phyloP scores from a whole-genome alignment of 768 basidiomycete genomes.

The Cystobasidium ongulense region DNA sequence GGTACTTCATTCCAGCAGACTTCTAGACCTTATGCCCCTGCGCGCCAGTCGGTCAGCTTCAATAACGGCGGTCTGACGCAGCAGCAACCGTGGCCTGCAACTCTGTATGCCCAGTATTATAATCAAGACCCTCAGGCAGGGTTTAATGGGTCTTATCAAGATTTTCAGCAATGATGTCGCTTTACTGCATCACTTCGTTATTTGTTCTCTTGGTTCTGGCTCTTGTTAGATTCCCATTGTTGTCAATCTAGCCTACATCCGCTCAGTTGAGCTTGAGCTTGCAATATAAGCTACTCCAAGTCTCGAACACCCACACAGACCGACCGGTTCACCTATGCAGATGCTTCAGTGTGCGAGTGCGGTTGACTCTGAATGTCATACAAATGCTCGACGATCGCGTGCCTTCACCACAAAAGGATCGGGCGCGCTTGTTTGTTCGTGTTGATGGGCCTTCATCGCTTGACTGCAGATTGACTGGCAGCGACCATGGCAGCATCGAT shows the following conservation, averaged over 20 bases:
- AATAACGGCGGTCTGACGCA: not conserved
- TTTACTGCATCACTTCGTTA: too few relatives aligned
- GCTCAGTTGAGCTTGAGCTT: too few relatives aligned
- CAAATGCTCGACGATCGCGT: too few relatives aligned
- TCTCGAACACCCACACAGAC: too few relatives aligned
- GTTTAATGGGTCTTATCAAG: not conserved
- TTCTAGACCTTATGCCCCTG: not conserved
- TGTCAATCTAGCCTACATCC: too few relatives aligned
- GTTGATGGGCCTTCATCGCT: too few relatives aligned
- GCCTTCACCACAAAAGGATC: not conserved
- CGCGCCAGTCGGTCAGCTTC: not conserved
- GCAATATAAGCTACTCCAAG: not conserved
- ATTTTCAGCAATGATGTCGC: not conserved
- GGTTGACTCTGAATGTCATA: too few relatives aligned
- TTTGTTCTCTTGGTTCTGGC: not conserved
- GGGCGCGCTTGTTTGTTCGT: not conserved
- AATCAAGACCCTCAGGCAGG: not conserved
- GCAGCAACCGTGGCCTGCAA: not conserved
- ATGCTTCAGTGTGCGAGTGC: too few relatives aligned
- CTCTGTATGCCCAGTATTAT: not conserved
- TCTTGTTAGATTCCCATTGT: not conserved
- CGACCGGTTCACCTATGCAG: too few relatives aligned
- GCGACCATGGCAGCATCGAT: not conserved
- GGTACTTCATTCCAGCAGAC: not conserved
- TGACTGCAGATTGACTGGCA: not conserved